Evolutionary conservation across 2,329 filamentous ascomycete genomes (phyloP).

Genomic region (Chrysoporthe deuterocubensis): DNA sequence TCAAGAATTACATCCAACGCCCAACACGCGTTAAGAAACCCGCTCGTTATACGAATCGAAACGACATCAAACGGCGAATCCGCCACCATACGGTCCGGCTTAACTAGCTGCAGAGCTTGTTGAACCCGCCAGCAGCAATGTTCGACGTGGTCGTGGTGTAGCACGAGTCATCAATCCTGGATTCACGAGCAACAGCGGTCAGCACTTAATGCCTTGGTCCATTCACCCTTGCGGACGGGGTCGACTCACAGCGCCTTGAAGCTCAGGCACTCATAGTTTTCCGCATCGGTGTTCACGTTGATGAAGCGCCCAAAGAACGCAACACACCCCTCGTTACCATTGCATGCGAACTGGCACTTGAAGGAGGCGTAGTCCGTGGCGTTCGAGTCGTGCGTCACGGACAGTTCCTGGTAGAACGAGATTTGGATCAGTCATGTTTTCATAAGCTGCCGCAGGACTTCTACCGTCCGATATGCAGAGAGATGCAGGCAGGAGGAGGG

Average conservation of each 20-base stretch:
- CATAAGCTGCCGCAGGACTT: not conserved
- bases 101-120: conserved; percentile 33
- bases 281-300: conserved; percentile 22
- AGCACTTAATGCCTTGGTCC: not conserved
- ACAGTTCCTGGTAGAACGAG: conserved; percentile 25
- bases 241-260: conserved; percentile 27
- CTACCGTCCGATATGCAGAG: not conserved
- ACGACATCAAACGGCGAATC: not conserved
- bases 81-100: not conserved
- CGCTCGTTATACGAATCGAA: not conserved
- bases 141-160: conserved; percentile 31
- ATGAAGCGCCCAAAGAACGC: conserved; percentile 37
- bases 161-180: conserved; percentile 32
- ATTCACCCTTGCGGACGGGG: not conserved
- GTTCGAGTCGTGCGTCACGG: conserved; percentile 22
- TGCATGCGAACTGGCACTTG: conserved; percentile 39
- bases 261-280: conserved; percentile 28
- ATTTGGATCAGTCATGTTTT: not conserved
- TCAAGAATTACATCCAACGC: not conserved
- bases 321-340: conserved; percentile 32
- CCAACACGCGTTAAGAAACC: not conserved
- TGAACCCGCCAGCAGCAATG: conserved; percentile 34
- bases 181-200: not conserved
- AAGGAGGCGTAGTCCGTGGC: conserved; percentile 34
- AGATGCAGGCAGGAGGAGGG: not conserved